phyloP scores from a whole-genome alignment of 148 eudicot species.

The Amaranthus palmeri region DNA sequence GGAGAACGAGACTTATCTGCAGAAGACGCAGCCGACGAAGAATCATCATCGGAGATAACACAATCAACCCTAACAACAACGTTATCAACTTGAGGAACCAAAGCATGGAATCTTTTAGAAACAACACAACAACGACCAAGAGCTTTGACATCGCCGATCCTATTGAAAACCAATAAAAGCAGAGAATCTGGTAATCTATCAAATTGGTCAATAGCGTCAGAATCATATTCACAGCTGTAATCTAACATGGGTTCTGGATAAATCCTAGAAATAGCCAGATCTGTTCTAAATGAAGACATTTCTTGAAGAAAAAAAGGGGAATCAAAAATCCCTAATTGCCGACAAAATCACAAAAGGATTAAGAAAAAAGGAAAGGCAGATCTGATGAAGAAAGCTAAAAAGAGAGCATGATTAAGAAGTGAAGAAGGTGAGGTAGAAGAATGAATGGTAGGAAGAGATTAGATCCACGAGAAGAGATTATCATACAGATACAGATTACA shows the following conservation, averaged over 20 bases:
- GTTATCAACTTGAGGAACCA: slow-evolving; percentile 71
- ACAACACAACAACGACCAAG: slow-evolving; percentile 78
- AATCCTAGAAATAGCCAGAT: slow-evolving; percentile 28
- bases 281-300: slow-evolving; percentile 35
- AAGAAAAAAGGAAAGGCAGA: background rate
- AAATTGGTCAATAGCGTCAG: slow-evolving; percentile 44
- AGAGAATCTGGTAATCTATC: slow-evolving; percentile 74
- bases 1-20: slow-evolving; percentile 50
- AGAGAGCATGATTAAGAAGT: background rate
- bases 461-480: background rate
- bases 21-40: slow-evolving; percentile 28
- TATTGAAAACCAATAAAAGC: slow-evolving; percentile 68
- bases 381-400: no score
- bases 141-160: slow-evolving; percentile 76
- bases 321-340: no score
- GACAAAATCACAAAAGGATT: slow-evolving; percentile 4
- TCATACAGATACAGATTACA: background rate
- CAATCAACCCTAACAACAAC: slow-evolving; percentile 77
- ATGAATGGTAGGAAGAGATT: background rate
- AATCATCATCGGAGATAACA: slow-evolving; percentile 72
- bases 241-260: slow-evolving; percentile 29
- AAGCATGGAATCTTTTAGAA: slow-evolving; percentile 55
- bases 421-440: background rate
- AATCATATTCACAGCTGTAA: background rate
- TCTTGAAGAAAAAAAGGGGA: background rate